phyloP scores from a whole-genome alignment of 148 eudicot genomes.

The Linanthus parryae region DNA sequence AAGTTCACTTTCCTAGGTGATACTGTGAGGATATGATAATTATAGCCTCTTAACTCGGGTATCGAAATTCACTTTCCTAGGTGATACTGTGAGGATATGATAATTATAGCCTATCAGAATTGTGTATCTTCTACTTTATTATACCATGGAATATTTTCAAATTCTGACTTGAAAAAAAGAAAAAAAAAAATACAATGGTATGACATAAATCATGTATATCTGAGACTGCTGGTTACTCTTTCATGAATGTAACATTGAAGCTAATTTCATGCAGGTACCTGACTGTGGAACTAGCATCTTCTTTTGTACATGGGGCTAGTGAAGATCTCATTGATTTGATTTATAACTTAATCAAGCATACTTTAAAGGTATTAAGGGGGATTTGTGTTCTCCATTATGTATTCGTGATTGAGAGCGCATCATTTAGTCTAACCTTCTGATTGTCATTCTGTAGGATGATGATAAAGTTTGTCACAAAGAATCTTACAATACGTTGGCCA shows the following conservation, averaged over 20 bases:
- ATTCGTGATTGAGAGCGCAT: constrained; percentile 1
- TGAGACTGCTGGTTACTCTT: background rate
- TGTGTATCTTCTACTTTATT: too few species aligned
- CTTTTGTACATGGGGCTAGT: constrained; percentile 58
- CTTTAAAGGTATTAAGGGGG: constrained; percentile 52
- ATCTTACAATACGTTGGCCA: constrained; percentile 68
- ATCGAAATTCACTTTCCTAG: too few species aligned
- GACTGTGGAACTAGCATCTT: constrained; percentile 66
- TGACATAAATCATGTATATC: too few species aligned
- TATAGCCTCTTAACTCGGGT: too few species aligned
- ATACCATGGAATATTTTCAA: too few species aligned
- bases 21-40: too few species aligned
- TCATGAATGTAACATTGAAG: background rate
- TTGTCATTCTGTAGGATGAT: constrained; percentile 34
- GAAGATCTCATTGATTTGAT: constrained; percentile 57
- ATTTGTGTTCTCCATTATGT: background rate
- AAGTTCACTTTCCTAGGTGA: too few species aligned
- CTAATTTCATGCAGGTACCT: constrained; percentile 38
- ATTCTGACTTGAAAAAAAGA: too few species aligned
- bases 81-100: too few species aligned
- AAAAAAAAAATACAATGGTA: too few species aligned
- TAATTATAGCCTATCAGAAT: too few species aligned
- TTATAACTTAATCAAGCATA: constrained; percentile 39
- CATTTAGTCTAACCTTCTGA: too few species aligned
- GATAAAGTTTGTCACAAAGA: constrained; percentile 37